Percentiles rank a stretch among this genome's conserved stretches.
These are phyloP conservation scores for Auricularia auricula-judae DNA, from an alignment of 768 basidiomycete species.

Conservation along the genomic window DNA sequence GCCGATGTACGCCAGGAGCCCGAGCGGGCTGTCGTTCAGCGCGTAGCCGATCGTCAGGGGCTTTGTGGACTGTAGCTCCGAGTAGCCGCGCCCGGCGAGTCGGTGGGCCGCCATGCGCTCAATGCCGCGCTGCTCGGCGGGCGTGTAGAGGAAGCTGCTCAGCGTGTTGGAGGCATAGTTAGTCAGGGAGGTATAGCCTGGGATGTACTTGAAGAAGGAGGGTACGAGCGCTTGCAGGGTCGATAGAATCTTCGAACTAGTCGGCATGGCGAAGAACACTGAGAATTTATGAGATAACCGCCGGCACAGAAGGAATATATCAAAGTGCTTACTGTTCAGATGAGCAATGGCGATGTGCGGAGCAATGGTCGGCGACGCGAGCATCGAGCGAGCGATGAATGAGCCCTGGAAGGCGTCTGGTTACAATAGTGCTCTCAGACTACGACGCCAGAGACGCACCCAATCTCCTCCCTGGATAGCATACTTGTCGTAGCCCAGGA, in stretches of 20 bases:
- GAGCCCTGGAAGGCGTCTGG: neutral
- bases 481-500: conserved; percentile 10
- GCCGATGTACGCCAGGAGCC: conserved; percentile 12
- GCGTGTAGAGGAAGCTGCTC: neutral
- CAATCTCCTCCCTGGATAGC: conserved; percentile 11
- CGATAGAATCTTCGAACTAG: neutral
- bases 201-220: neutral
- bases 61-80: neutral
- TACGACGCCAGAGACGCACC: conserved; percentile 1
- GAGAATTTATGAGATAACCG: no score
- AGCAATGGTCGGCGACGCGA: neutral
- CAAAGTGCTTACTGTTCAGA: neutral
- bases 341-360: neutral
- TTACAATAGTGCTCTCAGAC: no score
- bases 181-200: neutral
- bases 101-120: neutral
- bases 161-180: neutral
- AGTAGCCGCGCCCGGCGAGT: neutral
- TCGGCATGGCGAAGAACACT: neutral
- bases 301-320: neutral
- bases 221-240: neutral
- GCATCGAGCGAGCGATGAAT: neutral
- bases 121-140: neutral
- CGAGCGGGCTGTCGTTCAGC: conserved; percentile 8
- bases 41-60: conserved; percentile 12